phyloP scores from a whole-genome alignment of 257 asterid species.

The Leptodermis oblonga region DNA sequence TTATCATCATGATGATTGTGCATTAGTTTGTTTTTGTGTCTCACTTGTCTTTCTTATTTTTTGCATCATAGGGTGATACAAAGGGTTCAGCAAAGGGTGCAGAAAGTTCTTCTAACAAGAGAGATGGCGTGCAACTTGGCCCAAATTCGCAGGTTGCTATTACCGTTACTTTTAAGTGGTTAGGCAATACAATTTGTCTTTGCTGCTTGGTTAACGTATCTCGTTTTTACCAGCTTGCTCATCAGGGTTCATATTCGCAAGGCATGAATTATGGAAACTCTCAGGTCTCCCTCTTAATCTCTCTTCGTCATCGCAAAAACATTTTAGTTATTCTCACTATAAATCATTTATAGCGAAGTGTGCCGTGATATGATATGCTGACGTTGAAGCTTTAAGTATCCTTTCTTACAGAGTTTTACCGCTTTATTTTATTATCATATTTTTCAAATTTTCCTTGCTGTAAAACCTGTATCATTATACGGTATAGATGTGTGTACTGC shows the following conservation, averaged over 20 bases:
- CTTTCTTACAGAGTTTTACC: not conserved
- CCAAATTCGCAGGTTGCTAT: constrained; percentile 44
- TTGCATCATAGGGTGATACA: constrained; percentile 64
- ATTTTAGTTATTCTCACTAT: not conserved
- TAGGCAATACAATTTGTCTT: constrained; percentile 5
- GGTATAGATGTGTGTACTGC: no score
- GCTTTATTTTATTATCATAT: not conserved
- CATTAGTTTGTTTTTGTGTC: constrained; percentile 5
- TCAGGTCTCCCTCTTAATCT: constrained; percentile 44
- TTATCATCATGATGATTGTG: not conserved
- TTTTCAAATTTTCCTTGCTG: not conserved
- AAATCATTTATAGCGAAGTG: not conserved
- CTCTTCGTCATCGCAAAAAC: not conserved
- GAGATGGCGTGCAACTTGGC: constrained; percentile 53
- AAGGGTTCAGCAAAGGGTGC: constrained; percentile 69
- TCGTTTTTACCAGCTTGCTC: constrained; percentile 45
- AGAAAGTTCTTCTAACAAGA: constrained; percentile 73
- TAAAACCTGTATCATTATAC: no score
- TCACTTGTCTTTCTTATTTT: constrained; percentile 6
- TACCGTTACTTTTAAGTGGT: not conserved
- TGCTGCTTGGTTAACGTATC: constrained; percentile 2
- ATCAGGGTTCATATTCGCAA: constrained; percentile 71
- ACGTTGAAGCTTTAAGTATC: not conserved
- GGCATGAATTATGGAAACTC: constrained; percentile 63
- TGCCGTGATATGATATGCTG: no score